Base-by-base conservation (phyloP, 2,329 filamentous ascomycete genomes). In the Penicillium capsulatum region DNA sequence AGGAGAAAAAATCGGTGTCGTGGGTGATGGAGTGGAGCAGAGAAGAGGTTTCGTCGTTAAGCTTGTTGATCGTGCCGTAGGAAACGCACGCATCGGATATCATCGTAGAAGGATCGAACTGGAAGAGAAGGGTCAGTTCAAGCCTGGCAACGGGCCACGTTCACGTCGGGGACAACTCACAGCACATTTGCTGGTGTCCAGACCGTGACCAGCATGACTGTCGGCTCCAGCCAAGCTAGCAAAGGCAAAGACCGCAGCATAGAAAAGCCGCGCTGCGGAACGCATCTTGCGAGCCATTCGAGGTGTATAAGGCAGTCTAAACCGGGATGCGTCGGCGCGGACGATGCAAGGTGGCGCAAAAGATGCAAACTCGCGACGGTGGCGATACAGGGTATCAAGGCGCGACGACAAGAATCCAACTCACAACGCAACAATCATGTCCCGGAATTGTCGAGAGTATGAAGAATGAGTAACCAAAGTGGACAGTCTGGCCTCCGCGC, bases 1-100 rank as follows among this genome's bases (percentile, higher is more conserved):
- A 89, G 37, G 91, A 91, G 69, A 98, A 98, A 76, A 96, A 98
- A 67, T 98, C 92, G 64, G 91, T 94, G 37, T 85, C 81, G 54
- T 80, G 80, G 0, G 88, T 94, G 31, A 98, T 79, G 39, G 86
- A 83, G 56, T 86, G 78, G 53, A 98, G 71, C 36, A 81, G 78
- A 13, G 89, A 86, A 55, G 83, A 82, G 47, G 96, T 75, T 44
- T 80, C 77, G 51, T 74, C 67, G 68, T 97, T 98, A 38, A 98
- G 74, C 28, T 75, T 72, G 61, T 98, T 90, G 65, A 98, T 84
- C 26, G 87, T 89, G 40, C 83, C 82, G 68, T 94, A 98, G 40
- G 91, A 95, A 47, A 87, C 88, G 70, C 92, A 97, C 34, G 92
- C 89, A 65, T 98, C 92, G 30, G 85, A 86, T 26, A 98, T 89